Evolutionary conservation across 768 basidiomycete species (phyloP), one percentile per base, ranked within the genome.

Genomic region (Chalciporus chontae): DNA sequence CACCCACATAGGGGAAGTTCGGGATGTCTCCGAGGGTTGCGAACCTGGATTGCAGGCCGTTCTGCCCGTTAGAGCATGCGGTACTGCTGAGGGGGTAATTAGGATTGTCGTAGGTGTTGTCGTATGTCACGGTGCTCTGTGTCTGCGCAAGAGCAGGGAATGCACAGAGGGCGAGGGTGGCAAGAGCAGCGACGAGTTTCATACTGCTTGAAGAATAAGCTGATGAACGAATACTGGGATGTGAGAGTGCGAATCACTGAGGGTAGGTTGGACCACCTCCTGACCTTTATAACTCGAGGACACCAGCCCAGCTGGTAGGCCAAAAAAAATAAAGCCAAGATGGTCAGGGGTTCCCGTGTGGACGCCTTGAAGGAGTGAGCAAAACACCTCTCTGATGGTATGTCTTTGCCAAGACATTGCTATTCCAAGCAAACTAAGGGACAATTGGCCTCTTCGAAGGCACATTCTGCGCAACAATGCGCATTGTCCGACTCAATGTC

Each of bases 111-210:
- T 71, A 71, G 29, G 58, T 60, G 45, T 52, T 50, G 60, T 71
- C 66, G 53, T 66, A 72, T 11, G 70, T 64, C 36, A 75, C 77
- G 40, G 83, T 67, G 40, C 34, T 36, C 34, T 15, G n/a, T 36
- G 72, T 49, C 40, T 26, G 17, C 24, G 59, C 45, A 45, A 52
- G 43, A 43, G 51, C 46, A 29, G 55, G 59, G 40, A 60, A 57
- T 42, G 49, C 52, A 52, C 59, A 41, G 21, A 51, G 31, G 29
- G 58, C 47, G 54, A 59, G 27, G 45, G 59, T 38, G 18, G 36
- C 17, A 27, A 39, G 7, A 24, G 29, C 21, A 1, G 43, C 42
- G 40, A 56, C 43, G 52, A 61, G 49, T 56, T 60, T 59, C 65
- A 68, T 66, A 6, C 24, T 38, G 14, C 23, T 4, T 2, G 5